Percentiles rank a stretch among this genome's conserved stretches.
These are phyloP conservation scores for Macrotyloma uniflorum DNA, from an alignment of 306 rosid species.

Conservation along the genomic window DNA sequence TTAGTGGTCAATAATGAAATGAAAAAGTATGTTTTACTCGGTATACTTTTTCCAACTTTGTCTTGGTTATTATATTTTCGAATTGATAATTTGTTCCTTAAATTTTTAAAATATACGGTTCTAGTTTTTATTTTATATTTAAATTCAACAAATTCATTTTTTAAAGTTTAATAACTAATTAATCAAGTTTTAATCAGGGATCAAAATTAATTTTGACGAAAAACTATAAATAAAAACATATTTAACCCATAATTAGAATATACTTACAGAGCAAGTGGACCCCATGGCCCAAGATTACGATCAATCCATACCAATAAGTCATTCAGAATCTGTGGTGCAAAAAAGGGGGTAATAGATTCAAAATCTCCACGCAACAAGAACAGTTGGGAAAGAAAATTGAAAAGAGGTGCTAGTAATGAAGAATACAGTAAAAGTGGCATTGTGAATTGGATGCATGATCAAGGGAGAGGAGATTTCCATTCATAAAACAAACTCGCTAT, in stretches of 20 bases:
- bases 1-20: no score
- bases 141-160: no score
- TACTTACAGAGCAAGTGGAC: constrained; percentile 80
- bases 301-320: constrained; percentile 80
- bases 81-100: no score
- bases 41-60: no score
- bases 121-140: no score
- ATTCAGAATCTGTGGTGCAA: constrained; percentile 63
- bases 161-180: no score
- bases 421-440: neutral
- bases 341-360: neutral
- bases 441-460: constrained; percentile 6
- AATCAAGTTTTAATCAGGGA: no score
- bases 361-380: neutral
- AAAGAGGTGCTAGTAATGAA: constrained; percentile 18
- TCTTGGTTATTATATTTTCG: no score
- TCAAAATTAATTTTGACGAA: no score
- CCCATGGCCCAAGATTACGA: constrained; percentile 84
- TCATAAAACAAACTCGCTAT: neutral
- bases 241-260: neutral
- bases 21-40: no score
- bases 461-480: constrained; percentile 5
- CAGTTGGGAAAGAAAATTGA: constrained; percentile 7
- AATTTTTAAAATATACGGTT: no score
- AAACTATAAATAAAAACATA: no score